Conservation (phyloP, 331 rosid species). For the Cucumis variabilis region DNA sequence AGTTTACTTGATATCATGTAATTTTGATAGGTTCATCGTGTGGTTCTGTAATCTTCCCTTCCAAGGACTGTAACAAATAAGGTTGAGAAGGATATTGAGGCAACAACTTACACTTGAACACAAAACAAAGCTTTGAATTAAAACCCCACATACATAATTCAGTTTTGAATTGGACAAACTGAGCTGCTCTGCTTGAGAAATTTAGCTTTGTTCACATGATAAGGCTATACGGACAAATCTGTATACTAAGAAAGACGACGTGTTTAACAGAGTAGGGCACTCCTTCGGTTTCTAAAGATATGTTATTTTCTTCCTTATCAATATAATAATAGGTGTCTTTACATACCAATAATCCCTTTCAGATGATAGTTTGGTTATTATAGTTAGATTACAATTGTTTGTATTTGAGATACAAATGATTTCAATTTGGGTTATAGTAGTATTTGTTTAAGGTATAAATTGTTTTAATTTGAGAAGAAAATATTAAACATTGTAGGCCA, state of each 20-base stretch:
- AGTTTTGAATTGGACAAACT: not conserved
- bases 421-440: no score
- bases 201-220: not conserved
- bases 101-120: conserved; percentile 56
- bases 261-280: not conserved
- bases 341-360: no score
- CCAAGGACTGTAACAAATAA: conserved; percentile 96
- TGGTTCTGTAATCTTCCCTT: conserved; percentile 61
- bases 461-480: no score
- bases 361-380: no score
- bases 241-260: not conserved
- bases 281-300: not conserved
- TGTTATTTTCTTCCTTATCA: no score
- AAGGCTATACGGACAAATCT: not conserved
- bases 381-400: no score
- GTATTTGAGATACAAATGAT: no score
- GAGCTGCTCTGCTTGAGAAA: not conserved
- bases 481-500: no score
- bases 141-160: not conserved
- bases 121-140: conserved; percentile 60
- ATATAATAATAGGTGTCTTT: not conserved
- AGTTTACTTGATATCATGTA: conserved; percentile 16
- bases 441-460: no score
- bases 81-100: conserved; percentile 90
- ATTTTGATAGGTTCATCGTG: conserved; percentile 67